phyloP scores from a whole-genome alignment of 1,284 basidiomycete species.

The Fomitiporia mediterranea region DNA sequence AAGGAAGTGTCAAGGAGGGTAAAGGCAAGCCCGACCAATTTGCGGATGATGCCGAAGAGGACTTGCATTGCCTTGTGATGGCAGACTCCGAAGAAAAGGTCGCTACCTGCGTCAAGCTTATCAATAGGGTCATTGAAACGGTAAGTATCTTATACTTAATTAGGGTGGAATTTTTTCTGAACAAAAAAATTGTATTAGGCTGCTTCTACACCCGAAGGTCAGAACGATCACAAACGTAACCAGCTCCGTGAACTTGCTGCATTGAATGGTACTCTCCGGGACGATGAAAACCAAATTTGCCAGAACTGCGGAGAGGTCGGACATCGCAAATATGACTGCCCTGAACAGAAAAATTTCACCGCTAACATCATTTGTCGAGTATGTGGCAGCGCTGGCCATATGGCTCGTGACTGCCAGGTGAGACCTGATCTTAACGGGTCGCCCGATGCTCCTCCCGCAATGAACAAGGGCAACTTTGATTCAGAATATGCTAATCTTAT shows the following conservation, averaged over 20 bases:
- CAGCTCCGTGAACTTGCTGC: conserved; percentile 98
- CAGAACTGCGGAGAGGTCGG: conserved; percentile 96
- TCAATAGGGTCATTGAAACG: conserved; percentile 98
- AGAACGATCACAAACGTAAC: conserved; percentile 99
- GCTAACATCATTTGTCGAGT: conserved; percentile 97
- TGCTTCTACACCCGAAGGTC: conserved; percentile 96
- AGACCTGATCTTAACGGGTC: conserved; percentile 70
- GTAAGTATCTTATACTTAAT: conserved; percentile 52
- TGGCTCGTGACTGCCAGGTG: conserved; percentile 93
- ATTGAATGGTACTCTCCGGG: conserved; percentile 96
- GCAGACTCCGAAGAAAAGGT: conserved; percentile 94
- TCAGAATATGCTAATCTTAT: conserved; percentile 96
- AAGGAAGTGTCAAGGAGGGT: conserved; percentile 98
- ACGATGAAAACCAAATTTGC: conserved; percentile 99
- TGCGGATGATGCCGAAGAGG: conserved; percentile 96
- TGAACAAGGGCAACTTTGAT: conserved; percentile 70
- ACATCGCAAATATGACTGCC: conserved; percentile 96
- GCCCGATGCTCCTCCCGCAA: conserved; percentile 29
- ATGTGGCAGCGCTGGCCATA: conserved; percentile 92
- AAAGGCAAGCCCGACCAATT: conserved; percentile 91
- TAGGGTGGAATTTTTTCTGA: conserved; percentile 15
- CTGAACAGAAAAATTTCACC: conserved; percentile 93
- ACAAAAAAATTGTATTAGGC: conserved; percentile 53
- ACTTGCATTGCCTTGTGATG: conserved; percentile 96
- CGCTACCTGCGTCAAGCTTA: conserved; percentile 85